phyloP scores from a whole-genome alignment of 1,284 basidiomycete genomes.

The Trichosporon sp. region DNA sequence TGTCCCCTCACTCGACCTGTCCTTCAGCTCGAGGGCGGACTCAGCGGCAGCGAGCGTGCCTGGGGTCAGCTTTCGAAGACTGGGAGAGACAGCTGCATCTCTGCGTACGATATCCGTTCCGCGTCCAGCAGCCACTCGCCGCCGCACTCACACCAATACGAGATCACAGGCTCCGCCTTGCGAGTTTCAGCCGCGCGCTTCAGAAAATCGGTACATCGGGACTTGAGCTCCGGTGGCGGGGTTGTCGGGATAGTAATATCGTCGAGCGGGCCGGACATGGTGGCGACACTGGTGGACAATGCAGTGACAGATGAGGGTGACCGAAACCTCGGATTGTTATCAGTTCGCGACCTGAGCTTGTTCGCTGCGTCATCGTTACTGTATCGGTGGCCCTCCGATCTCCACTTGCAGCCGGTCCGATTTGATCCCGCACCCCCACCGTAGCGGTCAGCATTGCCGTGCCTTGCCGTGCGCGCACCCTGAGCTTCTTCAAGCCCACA shows the following conservation, averaged over 20 bases:
- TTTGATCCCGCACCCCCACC: neutral
- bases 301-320: constrained; percentile 3
- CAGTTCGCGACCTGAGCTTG: neutral
- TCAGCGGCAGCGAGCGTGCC: constrained; percentile 89
- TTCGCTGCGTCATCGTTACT: neutral
- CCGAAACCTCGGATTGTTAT: neutral
- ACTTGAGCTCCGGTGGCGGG: constrained; percentile 58
- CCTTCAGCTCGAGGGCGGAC: constrained; percentile 72
- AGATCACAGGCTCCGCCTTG: constrained; percentile 77
- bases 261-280: constrained; percentile 40
- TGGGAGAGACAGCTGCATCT: too few relatives aligned
- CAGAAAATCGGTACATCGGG: constrained; percentile 71
- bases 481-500: neutral
- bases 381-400: neutral
- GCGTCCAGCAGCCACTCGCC: neutral
- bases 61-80: constrained; percentile 49
- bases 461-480: neutral
- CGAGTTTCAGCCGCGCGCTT: constrained; percentile 85
- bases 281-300: neutral
- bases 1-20: constrained; percentile 66
- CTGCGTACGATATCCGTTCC: too few relatives aligned
- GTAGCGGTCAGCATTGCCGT: neutral
- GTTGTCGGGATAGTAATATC: constrained; percentile 50
- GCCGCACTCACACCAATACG: constrained; percentile 88
- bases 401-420: neutral